phyloP scores from a whole-genome alignment of 2,329 filamentous ascomycete genomes.

The Claviceps cyperi region DNA sequence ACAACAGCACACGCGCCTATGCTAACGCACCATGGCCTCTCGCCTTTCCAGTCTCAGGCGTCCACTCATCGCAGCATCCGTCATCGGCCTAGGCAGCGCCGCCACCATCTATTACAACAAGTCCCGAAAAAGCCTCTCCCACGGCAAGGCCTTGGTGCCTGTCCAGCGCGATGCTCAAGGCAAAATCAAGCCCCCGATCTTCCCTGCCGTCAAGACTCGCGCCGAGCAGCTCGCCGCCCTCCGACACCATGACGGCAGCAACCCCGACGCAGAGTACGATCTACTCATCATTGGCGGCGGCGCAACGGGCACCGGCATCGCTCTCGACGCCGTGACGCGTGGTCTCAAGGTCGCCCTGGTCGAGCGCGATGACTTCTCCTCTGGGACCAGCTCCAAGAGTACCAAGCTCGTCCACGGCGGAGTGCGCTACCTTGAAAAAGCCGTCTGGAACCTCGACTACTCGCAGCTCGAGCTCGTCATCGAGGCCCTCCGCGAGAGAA shows the following conservation, averaged over 20 bases:
- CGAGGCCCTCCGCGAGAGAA: conserved; percentile 68
- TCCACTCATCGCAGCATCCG: conserved; percentile 19
- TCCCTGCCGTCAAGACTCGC: conserved; percentile 20
- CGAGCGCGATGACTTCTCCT: conserved; percentile 70
- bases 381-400: conserved; percentile 73
- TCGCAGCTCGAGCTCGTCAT: conserved; percentile 69
- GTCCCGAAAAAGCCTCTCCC: conserved; percentile 15
- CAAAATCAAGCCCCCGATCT: conserved; percentile 23
- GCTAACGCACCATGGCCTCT: conserved; percentile 16
- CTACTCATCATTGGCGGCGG: conserved; percentile 67
- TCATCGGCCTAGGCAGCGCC: conserved; percentile 13
- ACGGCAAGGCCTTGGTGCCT: conserved; percentile 19
- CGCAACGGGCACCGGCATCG: conserved; percentile 67
- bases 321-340: conserved; percentile 65
- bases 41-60: conserved; percentile 21
- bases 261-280: conserved; percentile 42
- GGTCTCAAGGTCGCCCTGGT: conserved; percentile 69
- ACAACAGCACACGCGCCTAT: not conserved
- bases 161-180: conserved; percentile 22
- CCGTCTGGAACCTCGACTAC: conserved; percentile 73
- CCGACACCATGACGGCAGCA: conserved; percentile 17
- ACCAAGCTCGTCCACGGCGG: conserved; percentile 79
- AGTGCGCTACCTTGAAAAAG: conserved; percentile 75
- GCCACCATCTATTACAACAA: conserved; percentile 18
- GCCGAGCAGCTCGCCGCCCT: conserved; percentile 26